Conservation (phyloP, 176 grass and related monocot genomes). For the Eleusine indica region DNA sequence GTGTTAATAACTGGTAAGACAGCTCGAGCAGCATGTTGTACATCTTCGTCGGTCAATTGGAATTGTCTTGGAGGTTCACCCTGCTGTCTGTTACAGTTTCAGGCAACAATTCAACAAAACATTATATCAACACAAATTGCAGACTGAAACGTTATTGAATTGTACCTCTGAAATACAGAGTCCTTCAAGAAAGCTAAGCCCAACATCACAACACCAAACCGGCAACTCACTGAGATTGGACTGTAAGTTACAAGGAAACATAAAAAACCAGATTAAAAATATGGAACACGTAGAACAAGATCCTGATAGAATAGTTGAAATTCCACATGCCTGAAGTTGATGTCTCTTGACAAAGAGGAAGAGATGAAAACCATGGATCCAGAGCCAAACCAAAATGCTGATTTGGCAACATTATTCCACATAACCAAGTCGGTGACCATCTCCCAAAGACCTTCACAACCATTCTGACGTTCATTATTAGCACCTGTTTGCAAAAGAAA, state of each 20-base stretch:
- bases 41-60: constrained; percentile 59
- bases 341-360: constrained; percentile 60
- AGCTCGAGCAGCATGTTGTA: constrained; percentile 33
- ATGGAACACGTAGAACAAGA: constrained; percentile 1
- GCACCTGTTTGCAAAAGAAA: constrained; percentile 15
- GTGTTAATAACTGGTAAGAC: constrained; percentile 59
- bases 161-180: constrained; percentile 59
- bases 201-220: constrained; percentile 61
- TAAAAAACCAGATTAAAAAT: constrained; percentile 3
- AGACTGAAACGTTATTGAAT: constrained; percentile 15
- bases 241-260: constrained; percentile 46
- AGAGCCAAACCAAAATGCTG: constrained; percentile 73
- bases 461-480: constrained; percentile 18
- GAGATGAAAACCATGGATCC: constrained; percentile 69
- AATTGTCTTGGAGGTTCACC: constrained; percentile 39
- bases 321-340: constrained; percentile 59
- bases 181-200: constrained; percentile 68
- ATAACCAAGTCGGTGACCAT: constrained; percentile 63
- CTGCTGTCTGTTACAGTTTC: constrained; percentile 48
- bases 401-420: constrained; percentile 72
- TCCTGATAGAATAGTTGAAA: constrained; percentile 13
- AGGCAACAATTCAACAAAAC: neutral
- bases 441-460: constrained; percentile 39
- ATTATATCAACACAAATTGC: constrained; percentile 23
- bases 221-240: constrained; percentile 56